Base-by-base conservation (phyloP, 2,329 filamentous ascomycete species). In the Annulohypoxylon truncatum region DNA sequence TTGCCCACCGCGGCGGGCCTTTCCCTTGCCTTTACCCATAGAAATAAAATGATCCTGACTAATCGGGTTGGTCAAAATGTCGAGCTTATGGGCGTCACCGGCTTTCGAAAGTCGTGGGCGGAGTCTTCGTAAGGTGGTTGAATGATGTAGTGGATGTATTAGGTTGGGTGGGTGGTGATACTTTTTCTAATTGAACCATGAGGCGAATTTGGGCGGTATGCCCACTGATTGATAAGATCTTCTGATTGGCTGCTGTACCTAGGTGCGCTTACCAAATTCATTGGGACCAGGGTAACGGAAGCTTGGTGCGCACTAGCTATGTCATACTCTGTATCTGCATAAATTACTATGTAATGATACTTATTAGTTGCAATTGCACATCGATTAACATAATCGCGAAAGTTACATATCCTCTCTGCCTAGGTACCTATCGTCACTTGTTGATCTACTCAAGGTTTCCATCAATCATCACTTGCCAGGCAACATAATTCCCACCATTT, bases 31-130 rank as follows among this genome's bases (percentile, higher is more conserved):
- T 51, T 74, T 76, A 50, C 75, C 77, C 57, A 79, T 80, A 9
- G 74, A 72, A 55, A 47, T 18, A 71, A 82, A 83, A 71, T 88
- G 85, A 73, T 88, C 83, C 78, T 89, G 85, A 79, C 85, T 89
- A 87, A 90, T 90, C 67, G 73, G 82, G 66, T 70, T 71, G 70
- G 75, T 70, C 71, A 75, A 53, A 68, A 13, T 38, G 64, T 44
- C 18, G 28, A 48, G 63, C 65, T 70, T 68, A 67, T 72, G 58
- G 59, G 64, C 53, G 28, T 62, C 20, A 53, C 56, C 50, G 26
- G 20, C 10, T 40, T 29, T 26, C 52, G 40, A 50, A 48, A 48
- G 20, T 47, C 18, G 40, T 54, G 20, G 18, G 40, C 6, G 44
- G 13, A 29, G 13, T n/a, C 57, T 26, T 24, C 20, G 35, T 48